Base-by-base conservation (phyloP, 2,329 filamentous ascomycete genomes). In the Rutstroemia sp. region DNA sequence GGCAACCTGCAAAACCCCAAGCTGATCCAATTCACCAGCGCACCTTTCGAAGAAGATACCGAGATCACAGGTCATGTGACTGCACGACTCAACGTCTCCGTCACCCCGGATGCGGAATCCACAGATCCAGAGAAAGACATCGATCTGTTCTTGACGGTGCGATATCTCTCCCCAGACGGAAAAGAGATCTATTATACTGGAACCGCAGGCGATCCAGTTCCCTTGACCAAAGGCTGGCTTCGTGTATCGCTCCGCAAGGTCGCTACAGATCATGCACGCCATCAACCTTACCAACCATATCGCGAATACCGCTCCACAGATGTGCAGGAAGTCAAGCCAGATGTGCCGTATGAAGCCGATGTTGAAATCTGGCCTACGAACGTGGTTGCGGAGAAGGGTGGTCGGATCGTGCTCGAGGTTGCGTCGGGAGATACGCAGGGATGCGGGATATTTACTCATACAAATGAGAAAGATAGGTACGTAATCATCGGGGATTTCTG, bases 31-130 rank as follows among this genome's bases (percentile, higher is more conserved):
- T 88, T 88, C 67, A 74, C 71, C 1, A 85, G 80, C 0, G 56
- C 73, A 0, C 71, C 81, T 0, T 87, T 88, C 57, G 74, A 77
- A n/a, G 59, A 73, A 6, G 83, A 88, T 63, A 86, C 79, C 0
- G 86, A 89, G 65, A 80, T 90, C 54, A 89, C 86, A 0, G 86
- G 86, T 0, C 83, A 88, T 64, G 72, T 87, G 27, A 74, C 81
- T 0, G 83, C 83, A 0, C 84, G 82, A 61, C 73, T 90, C 4
- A 81, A 83, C 58, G 79, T 87, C 0, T 87, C 84, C 0, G 71
- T 86, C 3, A 83, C 79, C 5, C 58, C 60, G 1, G 41, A 59
- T 4, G 0, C 71, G 84, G 61, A 16, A 81, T 74, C 68, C 4
- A 30, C 25, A 34, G 19, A 25, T 16, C 12, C 25, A 23, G 50